Evolutionary conservation across 108 stramenopile species (phyloP).

Genomic region (Cyclotella kingstonii): DNA sequence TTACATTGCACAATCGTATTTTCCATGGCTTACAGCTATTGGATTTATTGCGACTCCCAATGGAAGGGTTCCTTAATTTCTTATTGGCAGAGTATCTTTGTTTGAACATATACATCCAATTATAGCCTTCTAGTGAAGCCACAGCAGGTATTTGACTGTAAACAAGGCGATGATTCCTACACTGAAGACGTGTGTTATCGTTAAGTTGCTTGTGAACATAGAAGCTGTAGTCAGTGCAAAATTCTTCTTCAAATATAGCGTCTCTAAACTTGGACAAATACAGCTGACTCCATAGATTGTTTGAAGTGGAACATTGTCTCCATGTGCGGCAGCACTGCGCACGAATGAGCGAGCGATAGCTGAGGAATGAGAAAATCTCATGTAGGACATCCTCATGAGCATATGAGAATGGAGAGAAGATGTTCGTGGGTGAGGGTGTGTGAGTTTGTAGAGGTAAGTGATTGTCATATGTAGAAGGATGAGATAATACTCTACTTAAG

Average conservation of each 20-base stretch:
- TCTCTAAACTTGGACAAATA: conserved; percentile 33
- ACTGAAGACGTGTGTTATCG: not conserved
- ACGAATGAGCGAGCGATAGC: conserved; percentile 37
- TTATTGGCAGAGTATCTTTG: conserved; percentile 26
- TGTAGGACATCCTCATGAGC: conserved; percentile 19
- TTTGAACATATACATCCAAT: conserved; percentile 38
- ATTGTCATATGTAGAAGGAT: conserved; percentile 12
- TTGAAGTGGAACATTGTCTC: conserved; percentile 9
- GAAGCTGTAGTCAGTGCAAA: not conserved
- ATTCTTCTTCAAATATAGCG: conserved; percentile 26
- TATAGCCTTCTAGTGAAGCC: conserved; percentile 7
- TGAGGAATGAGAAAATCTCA: conserved; percentile 24
- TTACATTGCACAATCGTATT: conserved; percentile 2
- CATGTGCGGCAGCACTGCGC: conserved; percentile 29
- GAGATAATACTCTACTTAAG: conserved; percentile 21
- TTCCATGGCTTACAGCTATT: not conserved
- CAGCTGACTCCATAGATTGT: conserved; percentile 20
- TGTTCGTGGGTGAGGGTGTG: not conserved
- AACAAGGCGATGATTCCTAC: not conserved
- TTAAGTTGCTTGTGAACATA: too few species aligned
- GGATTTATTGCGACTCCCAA: not conserved
- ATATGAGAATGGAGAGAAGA: conserved; percentile 3
- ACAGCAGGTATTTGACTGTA: conserved; percentile 10
- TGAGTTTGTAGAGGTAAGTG: not conserved
- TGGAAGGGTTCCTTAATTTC: not conserved